phyloP scores from a whole-genome alignment of 139 green algal genomes.

The Chlamydomonas sp. region DNA sequence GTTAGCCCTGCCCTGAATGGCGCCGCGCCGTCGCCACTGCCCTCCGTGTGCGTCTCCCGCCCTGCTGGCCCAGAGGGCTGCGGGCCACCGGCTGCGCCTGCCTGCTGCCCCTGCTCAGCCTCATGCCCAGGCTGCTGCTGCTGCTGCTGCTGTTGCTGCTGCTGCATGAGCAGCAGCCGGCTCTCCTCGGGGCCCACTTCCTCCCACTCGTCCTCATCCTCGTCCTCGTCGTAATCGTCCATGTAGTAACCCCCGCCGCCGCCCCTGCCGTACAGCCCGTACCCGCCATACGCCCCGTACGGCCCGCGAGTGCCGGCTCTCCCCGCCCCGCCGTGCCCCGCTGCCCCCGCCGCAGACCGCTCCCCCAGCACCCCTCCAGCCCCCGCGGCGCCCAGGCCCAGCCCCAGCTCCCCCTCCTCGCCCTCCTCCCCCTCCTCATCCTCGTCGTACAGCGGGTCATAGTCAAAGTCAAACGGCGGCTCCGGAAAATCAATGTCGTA shows the following conservation, averaged over 20 bases:
- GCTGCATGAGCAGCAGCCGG: no score
- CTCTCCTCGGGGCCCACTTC: neutral
- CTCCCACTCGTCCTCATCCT: neutral
- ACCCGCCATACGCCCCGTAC: no score
- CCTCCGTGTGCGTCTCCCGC: neutral
- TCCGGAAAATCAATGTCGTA: conserved; percentile 20
- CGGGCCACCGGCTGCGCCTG: no score
- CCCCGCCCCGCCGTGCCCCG: no score
- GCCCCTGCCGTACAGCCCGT: no score
- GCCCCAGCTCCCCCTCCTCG: neutral
- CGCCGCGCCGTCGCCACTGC: no score
- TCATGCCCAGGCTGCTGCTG: neutral
- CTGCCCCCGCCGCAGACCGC: no score
- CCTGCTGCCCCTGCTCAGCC: no score
- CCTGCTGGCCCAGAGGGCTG: neutral
- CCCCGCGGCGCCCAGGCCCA: no score
- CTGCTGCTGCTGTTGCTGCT: neutral
- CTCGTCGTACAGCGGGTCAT: conserved; percentile 1
- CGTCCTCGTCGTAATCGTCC: neutral
- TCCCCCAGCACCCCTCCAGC: no score
- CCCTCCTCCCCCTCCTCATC: neutral
- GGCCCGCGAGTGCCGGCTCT: no score
- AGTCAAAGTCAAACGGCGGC: conserved; percentile 22
- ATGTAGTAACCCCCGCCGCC: neutral
- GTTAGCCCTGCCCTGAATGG: no score